Evolutionary conservation across 768 basidiomycete species (phyloP).

Genomic region (Rhodotorula sphaerocarpa): DNA sequence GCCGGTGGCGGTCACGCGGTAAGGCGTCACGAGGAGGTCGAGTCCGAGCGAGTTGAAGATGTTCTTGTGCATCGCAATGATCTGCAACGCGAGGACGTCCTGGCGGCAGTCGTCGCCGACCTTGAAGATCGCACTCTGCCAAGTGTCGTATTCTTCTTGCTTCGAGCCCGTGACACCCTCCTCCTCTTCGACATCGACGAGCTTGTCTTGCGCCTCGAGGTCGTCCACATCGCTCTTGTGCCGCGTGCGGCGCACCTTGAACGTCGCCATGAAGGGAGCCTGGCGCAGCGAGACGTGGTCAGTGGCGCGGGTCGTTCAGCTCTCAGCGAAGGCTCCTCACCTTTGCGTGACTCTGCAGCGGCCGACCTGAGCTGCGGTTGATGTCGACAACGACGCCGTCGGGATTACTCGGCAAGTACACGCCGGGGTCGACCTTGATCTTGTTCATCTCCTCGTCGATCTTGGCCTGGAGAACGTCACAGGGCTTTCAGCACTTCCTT

Average conservation of each 20-base stretch:
- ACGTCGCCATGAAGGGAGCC: slow-evolving; percentile 99
- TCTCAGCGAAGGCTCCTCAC: slow-evolving; percentile 44
- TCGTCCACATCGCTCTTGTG: slow-evolving; percentile 13
- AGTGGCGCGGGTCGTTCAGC: neutral
- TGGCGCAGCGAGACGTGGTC: slow-evolving; percentile 40
- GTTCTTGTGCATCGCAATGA: slow-evolving; percentile 99
- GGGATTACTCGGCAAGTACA: slow-evolving; percentile 94
- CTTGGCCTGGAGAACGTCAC: slow-evolving; percentile 83
- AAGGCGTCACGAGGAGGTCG: slow-evolving; percentile 84
- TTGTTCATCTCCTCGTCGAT: slow-evolving; percentile 99
- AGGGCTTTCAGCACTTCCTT: too few species aligned
- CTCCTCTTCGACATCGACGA: slow-evolving; percentile 44
- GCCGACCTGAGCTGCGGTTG: slow-evolving; percentile 90
- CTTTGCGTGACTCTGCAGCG: slow-evolving; percentile 95
- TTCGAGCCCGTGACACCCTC: slow-evolving; percentile 30
- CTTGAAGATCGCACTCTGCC: slow-evolving; percentile 99
- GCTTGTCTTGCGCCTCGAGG: slow-evolving; percentile 28
- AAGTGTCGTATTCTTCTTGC: slow-evolving; percentile 61
- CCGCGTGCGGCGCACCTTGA: slow-evolving; percentile 85
- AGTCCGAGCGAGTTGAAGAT: slow-evolving; percentile 83
- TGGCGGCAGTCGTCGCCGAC: slow-evolving; percentile 99
- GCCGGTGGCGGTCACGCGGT: slow-evolving; percentile 91
- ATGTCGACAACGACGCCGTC: slow-evolving; percentile 95
- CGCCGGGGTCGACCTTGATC: slow-evolving; percentile 83
- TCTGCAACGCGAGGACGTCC: slow-evolving; percentile 90